Percentiles rank a stretch among this genome's conserved stretches.
Conservation (phyloP, 495 filamentous ascomycete species). For the Hypoxylon lienhwacheense region DNA sequence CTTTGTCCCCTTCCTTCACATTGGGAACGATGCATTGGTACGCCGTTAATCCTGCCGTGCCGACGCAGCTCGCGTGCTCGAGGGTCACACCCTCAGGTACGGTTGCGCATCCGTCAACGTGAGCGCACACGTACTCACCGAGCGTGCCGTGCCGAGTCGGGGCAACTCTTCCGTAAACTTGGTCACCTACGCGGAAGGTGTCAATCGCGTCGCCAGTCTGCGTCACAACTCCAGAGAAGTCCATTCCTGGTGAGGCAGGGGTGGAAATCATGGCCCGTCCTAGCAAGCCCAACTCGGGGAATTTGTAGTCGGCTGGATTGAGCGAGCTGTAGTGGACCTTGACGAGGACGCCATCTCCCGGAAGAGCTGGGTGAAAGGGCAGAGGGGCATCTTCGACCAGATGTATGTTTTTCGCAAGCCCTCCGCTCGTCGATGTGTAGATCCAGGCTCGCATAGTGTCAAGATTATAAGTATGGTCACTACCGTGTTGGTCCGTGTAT, state of each 20-base stretch:
- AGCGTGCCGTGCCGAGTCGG: slow-evolving; percentile 55
- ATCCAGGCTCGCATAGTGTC: slow-evolving; percentile 66
- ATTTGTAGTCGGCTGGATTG: slow-evolving; percentile 75
- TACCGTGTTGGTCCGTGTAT: no score
- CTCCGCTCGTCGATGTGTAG: slow-evolving; percentile 51
- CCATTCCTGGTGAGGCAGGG: slow-evolving; percentile 61
- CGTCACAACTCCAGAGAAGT: slow-evolving; percentile 65
- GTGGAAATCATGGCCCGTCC: slow-evolving; percentile 44
- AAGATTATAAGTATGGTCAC: slow-evolving; percentile 11
- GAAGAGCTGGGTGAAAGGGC: slow-evolving; percentile 41
- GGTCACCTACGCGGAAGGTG: slow-evolving; percentile 51
- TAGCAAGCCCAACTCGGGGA: slow-evolving; percentile 56
- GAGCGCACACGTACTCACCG: slow-evolving; percentile 53
- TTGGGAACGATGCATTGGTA: slow-evolving; percentile 61
- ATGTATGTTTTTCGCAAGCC: slow-evolving; percentile 60
- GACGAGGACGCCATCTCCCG: slow-evolving; percentile 55
- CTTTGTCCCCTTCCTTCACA: slow-evolving; percentile 55
- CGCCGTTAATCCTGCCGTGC: slow-evolving; percentile 60
- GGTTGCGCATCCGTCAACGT: slow-evolving; percentile 37
- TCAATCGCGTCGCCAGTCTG: slow-evolving; percentile 39
- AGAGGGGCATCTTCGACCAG: slow-evolving; percentile 50
- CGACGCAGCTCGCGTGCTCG: slow-evolving; percentile 55
- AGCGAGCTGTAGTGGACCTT: slow-evolving; percentile 57
- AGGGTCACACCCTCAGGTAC: slow-evolving; percentile 57
- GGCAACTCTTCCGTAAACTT: slow-evolving; percentile 57